Conservation (phyloP, 2,329 filamentous ascomycete genomes). For the Alternaria solani region DNA sequence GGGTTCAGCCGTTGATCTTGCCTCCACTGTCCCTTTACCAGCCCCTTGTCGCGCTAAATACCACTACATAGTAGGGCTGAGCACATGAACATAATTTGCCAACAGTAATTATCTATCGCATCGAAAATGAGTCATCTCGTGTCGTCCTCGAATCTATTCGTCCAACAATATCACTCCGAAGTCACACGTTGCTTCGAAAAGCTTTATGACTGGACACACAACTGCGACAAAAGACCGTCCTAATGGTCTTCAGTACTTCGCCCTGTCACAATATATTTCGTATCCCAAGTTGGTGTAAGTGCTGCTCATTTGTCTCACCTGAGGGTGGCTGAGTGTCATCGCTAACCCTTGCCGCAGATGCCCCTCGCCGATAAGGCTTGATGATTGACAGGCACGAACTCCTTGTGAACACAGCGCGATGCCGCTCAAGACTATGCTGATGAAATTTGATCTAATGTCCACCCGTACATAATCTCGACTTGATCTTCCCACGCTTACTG, state of each 20-base stretch:
- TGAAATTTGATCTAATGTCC: neutral
- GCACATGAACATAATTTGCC: neutral
- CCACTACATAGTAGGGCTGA: neutral
- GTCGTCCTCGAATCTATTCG: neutral
- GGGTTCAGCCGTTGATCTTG: neutral
- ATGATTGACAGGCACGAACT: neutral
- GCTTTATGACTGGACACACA: neutral
- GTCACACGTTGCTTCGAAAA: neutral
- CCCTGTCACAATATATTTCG: constrained; percentile 10
- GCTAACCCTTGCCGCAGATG: neutral
- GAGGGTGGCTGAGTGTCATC: neutral
- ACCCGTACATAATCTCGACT: neutral
- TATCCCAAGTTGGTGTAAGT: neutral
- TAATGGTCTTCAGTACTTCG: neutral
- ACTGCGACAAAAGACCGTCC: neutral
- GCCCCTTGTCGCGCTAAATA: neutral
- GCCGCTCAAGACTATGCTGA: neutral
- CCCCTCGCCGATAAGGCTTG: neutral
- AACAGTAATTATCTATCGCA: neutral
- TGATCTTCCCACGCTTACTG: neutral
- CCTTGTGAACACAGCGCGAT: neutral
- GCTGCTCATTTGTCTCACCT: neutral
- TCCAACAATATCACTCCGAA: neutral
- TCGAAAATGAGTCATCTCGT: neutral
- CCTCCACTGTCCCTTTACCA: neutral